Conservation (phyloP, 495 filamentous ascomycete species). For the Umbilicaria muhlenbergii region DNA sequence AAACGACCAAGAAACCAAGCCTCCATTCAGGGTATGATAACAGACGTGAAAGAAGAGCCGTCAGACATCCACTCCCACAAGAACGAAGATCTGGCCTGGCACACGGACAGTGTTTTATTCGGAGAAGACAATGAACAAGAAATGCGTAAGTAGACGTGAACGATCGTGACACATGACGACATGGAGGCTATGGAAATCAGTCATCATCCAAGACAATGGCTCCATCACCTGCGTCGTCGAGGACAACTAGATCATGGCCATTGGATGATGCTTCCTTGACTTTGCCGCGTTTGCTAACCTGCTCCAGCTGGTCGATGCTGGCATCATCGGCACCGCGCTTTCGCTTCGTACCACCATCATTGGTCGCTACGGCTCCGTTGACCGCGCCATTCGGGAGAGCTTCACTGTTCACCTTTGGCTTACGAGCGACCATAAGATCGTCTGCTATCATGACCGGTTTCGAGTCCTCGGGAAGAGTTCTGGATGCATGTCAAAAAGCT, state of each 20-base stretch:
- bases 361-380: neutral
- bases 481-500: constrained; percentile 10
- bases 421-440: constrained; percentile 33
- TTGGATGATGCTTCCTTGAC: constrained; percentile 18
- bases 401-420: constrained; percentile 23
- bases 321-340: constrained; percentile 32
- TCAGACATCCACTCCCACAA: too few species aligned
- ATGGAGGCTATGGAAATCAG: constrained; percentile 10
- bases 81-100: too few species aligned
- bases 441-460: constrained; percentile 30
- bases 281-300: constrained; percentile 28
- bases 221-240: constrained; percentile 44
- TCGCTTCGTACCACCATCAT: constrained; percentile 19
- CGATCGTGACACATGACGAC: neutral
- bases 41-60: too few species aligned
- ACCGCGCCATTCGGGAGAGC: constrained; percentile 3
- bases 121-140: too few species aligned
- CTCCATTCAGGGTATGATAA: too few species aligned
- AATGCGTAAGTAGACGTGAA: neutral
- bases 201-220: constrained; percentile 68
- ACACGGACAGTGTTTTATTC: too few species aligned
- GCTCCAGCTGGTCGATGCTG: constrained; percentile 23
- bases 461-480: constrained; percentile 19
- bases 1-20: too few species aligned
- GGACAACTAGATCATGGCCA: constrained; percentile 26